Conservation (phyloP, 1,284 basidiomycete species). For the Pterulicium gracile region DNA sequence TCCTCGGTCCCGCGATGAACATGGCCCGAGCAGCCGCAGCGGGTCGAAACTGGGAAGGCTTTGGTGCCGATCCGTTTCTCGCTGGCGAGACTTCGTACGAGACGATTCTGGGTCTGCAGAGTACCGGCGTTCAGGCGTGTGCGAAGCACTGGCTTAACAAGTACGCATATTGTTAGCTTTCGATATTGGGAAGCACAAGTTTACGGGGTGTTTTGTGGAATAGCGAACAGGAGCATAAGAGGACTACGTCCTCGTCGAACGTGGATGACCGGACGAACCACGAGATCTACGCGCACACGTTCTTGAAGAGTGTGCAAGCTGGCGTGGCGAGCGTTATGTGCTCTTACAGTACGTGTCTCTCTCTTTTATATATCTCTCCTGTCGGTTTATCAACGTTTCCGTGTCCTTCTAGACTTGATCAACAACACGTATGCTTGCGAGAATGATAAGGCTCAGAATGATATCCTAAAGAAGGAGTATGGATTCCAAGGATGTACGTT, state of each 20-base stretch:
- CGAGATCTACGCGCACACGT: constrained; percentile 65
- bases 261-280: constrained; percentile 60
- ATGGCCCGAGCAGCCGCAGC: constrained; percentile 33
- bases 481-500: constrained; percentile 66
- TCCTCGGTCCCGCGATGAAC: constrained; percentile 30
- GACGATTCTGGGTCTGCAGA: constrained; percentile 46
- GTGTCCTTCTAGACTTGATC: constrained; percentile 33
- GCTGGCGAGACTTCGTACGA: constrained; percentile 40
- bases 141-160: constrained; percentile 49
- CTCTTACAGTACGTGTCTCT: constrained; percentile 37
- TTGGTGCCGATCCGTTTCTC: constrained; percentile 49
- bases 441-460: constrained; percentile 66
- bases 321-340: constrained; percentile 76
- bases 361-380: not conserved
- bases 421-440: constrained; percentile 77
- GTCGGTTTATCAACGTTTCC: not conserved
- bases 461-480: constrained; percentile 69
- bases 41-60: constrained; percentile 64
- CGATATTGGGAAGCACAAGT: constrained; percentile 25
- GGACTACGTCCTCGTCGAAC: constrained; percentile 32
- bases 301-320: constrained; percentile 63
- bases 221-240: constrained; percentile 42
- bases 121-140: constrained; percentile 41
- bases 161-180: constrained; percentile 17
- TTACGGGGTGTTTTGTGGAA: not conserved